A percentile compares a stretch with the other conserved stretches of the same genome.
phyloP scores from a whole-genome alignment of 2,329 filamentous ascomycete species.

The Colletotrichum navitas region DNA sequence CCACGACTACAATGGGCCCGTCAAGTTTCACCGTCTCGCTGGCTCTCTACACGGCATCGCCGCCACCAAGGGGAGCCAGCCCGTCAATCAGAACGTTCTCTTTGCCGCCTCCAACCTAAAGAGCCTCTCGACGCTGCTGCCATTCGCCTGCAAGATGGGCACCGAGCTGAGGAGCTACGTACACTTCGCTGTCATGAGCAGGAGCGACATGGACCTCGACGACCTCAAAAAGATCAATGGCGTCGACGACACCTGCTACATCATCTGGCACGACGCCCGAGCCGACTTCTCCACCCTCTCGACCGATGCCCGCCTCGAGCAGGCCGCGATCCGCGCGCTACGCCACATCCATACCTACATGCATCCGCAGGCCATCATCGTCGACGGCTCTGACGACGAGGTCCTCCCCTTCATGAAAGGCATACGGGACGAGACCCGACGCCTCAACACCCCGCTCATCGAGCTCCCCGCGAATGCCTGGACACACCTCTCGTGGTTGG shows the following conservation, averaged over 20 bases:
- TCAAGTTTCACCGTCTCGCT: slow-evolving; percentile 76
- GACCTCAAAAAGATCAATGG: slow-evolving; percentile 84
- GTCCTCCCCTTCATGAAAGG: slow-evolving; percentile 75
- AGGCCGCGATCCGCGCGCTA: slow-evolving; percentile 74
- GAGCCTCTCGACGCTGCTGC: slow-evolving; percentile 79
- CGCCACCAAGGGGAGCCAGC: slow-evolving; percentile 63
- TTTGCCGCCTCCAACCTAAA: slow-evolving; percentile 82
- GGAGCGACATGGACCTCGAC: slow-evolving; percentile 76
- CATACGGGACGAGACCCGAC: slow-evolving; percentile 66
- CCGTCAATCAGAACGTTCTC: slow-evolving; percentile 77
- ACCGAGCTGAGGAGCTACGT: slow-evolving; percentile 76
- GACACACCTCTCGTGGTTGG: slow-evolving; percentile 80
- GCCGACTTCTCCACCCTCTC: slow-evolving; percentile 80
- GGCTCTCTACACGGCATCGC: slow-evolving; percentile 71
- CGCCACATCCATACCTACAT: slow-evolving; percentile 79
- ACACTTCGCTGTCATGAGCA: slow-evolving; percentile 84
- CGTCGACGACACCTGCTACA: slow-evolving; percentile 76
- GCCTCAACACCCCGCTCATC: slow-evolving; percentile 73
- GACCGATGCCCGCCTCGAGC: slow-evolving; percentile 76
- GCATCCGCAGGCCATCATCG: slow-evolving; percentile 80
- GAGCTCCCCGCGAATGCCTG: slow-evolving; percentile 76
- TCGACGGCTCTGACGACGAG: slow-evolving; percentile 77
- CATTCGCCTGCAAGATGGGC: slow-evolving; percentile 90
- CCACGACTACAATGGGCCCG: slow-evolving; percentile 73
- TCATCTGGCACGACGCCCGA: slow-evolving; percentile 79